Evolutionary conservation across 495 filamentous ascomycete species (phyloP), one percentile per base, ranked within the genome.

Genomic region (Tuber calosporum): DNA sequence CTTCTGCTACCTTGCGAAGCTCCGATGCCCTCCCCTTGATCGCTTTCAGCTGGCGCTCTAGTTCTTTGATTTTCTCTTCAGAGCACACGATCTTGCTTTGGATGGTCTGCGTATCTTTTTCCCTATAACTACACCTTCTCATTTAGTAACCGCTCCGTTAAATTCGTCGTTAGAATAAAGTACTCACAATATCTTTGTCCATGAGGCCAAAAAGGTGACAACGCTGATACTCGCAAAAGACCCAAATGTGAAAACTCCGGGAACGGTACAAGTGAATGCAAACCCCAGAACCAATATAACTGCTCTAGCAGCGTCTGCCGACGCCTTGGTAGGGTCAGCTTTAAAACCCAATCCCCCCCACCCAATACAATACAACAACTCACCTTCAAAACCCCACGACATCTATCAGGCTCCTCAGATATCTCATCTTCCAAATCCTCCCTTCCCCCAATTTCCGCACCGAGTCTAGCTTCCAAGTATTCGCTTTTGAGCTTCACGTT

Each of bases 391-490:
- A 62, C 3, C 4, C 53, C 13, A 0, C 26, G 26, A 11, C 13
- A 2, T 7, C 15, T 15, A 0, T 30, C 26, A 62, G 11, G 26
- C 13, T 30, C 53, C 53, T 62, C 53, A 26, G 13, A 62, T 34
- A 62, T 62, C 53, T 62, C 53, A 62, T 62, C 53, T 34, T 62
- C 53, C 4, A 62, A 62, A 62, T 62, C 26, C 53, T 62, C 53
- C 19, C 53, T 62, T 62, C 26, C 53, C 53, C 26, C 26, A 13
- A 62, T 1, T 13, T 62, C 53, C 30, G 53, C 53, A 17, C 34
- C 2, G 13, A 62, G 15, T 11, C 26, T 62, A 17, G 2, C 53
- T 4, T 62, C 53, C 30, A 62, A 30, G 19, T 62, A 62, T 62
- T 34, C 34, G 13, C 53, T 30, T 15, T 62, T 62, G 11, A 62